phyloP scores from a whole-genome alignment of 2,329 filamentous ascomycete genomes.

The Exophiala viscosa region DNA sequence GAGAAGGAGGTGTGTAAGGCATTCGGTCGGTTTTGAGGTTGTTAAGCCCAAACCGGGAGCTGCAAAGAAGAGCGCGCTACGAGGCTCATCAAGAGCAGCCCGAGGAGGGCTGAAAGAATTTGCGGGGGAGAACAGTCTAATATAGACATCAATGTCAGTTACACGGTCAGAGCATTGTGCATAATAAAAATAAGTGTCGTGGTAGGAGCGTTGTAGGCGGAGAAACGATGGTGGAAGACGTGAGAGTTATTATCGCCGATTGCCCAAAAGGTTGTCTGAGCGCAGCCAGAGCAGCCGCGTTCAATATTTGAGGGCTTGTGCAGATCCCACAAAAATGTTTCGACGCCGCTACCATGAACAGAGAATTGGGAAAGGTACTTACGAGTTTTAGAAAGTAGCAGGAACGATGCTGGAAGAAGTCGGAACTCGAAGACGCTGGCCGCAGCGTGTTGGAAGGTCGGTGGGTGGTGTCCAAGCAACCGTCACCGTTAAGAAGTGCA shows the following conservation, averaged over 20 bases:
- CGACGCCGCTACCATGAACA: not conserved
- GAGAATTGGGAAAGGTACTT: slow-evolving; percentile 11
- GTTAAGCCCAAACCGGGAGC: slow-evolving; percentile 19
- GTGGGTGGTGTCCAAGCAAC: not conserved
- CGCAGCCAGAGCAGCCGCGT: slow-evolving; percentile 9
- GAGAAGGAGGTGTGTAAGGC: slow-evolving; percentile 50
- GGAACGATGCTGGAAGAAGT: slow-evolving; percentile 9
- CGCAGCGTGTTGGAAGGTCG: slow-evolving; percentile 1
- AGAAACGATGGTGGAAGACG: slow-evolving; percentile 8
- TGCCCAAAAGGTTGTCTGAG: slow-evolving; percentile 2
- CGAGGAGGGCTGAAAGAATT: slow-evolving; percentile 17
- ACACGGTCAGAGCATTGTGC: slow-evolving; percentile 18
- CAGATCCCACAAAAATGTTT: not conserved
- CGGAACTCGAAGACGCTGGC: not conserved
- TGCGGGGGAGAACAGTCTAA: slow-evolving; percentile 12
- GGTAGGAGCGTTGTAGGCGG: slow-evolving; percentile 18
- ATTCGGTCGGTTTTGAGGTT: slow-evolving; percentile 36
- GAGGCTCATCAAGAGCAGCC: slow-evolving; percentile 28
- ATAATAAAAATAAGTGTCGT: slow-evolving; percentile 20
- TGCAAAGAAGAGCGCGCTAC: slow-evolving; percentile 16
- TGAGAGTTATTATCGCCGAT: slow-evolving; percentile 1
- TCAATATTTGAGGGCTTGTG: not conserved
- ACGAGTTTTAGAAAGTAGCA: slow-evolving; percentile 8
- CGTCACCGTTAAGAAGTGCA: slow-evolving; percentile 6
- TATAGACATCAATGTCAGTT: slow-evolving; percentile 16